Evolutionary conservation across 2,329 filamentous ascomycete species (phyloP).

Genomic region (Harringtonia lauricola): DNA sequence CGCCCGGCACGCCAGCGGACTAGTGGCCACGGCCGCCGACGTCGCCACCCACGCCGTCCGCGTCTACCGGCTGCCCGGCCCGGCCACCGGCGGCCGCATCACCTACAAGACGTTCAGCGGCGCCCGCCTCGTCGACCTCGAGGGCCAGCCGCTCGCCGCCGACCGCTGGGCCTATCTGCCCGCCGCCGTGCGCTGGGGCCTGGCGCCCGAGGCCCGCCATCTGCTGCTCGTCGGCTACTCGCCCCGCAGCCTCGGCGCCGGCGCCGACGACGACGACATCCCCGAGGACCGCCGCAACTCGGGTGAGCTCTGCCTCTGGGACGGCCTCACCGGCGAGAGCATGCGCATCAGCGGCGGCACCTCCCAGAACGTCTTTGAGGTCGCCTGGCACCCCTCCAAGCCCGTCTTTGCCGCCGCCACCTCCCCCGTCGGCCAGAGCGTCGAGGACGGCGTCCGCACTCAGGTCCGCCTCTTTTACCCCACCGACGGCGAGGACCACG

Average conservation of each 20-base stretch:
- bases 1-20: constrained; percentile 33
- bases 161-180: constrained; percentile 53
- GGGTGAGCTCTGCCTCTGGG: constrained; percentile 51
- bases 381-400: constrained; percentile 48
- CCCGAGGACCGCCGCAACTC: constrained; percentile 45
- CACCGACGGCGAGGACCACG: constrained; percentile 1
- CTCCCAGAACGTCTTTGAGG: constrained; percentile 52
- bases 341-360: constrained; percentile 39
- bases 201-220: constrained; percentile 30
- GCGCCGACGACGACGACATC: constrained; percentile 43
- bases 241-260: constrained; percentile 34
- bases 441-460: constrained; percentile 34
- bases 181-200: constrained; percentile 52
- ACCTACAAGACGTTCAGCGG: constrained; percentile 29
- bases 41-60: constrained; percentile 41
- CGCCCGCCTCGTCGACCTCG: constrained; percentile 18
- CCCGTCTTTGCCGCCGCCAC: constrained; percentile 46
- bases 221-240: constrained; percentile 53
- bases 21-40: constrained; percentile 50
- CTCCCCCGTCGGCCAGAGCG: constrained; percentile 35
- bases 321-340: constrained; percentile 31
- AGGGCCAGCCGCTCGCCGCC: constrained; percentile 18
- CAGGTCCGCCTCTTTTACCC: constrained; percentile 45
- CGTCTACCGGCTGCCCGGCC: constrained; percentile 36
- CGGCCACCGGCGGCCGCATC: constrained; percentile 21